A percentile compares a stretch with the other conserved stretches of the same genome.
Conservation (phyloP, 108 stramenopile genomes). For the Pseudonitzschia pungens region DNA sequence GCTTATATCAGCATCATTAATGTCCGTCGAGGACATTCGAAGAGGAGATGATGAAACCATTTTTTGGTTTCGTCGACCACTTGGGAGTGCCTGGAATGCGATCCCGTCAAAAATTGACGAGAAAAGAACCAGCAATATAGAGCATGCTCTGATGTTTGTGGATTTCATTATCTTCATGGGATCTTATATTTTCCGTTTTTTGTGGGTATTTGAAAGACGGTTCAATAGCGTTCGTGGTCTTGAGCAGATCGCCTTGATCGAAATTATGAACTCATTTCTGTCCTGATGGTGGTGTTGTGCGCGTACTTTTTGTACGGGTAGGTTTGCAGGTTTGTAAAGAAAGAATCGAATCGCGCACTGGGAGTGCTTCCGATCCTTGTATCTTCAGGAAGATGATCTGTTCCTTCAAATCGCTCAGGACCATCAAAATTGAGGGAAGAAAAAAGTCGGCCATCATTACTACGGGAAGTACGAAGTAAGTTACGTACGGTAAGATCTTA, state of each 20-base stretch:
- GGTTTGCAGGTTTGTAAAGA: not conserved
- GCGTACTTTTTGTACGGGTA: no score
- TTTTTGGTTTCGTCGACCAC: not conserved
- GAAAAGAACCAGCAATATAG: conserved; percentile 9
- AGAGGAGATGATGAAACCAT: not conserved
- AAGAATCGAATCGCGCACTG: no score
- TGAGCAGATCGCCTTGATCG: not conserved
- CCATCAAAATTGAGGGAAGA: conserved; percentile 4
- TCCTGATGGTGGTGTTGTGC: not conserved
- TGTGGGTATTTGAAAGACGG: not conserved
- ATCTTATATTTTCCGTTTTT: not conserved
- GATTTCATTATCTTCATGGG: not conserved
- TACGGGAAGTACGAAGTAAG: no score
- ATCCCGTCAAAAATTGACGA: not conserved
- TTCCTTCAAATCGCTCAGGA: not conserved
- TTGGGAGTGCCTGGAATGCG: not conserved
- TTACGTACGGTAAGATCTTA: no score
- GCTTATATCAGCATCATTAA: conserved; percentile 13
- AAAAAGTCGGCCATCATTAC: no score
- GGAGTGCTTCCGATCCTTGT: conserved; percentile 2
- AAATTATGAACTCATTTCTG: no score
- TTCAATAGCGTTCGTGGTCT: not conserved
- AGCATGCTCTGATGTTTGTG: not conserved
- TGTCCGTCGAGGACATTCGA: conserved; percentile 13
- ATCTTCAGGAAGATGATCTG: not conserved